A percentile compares a stretch with the other conserved stretches of the same genome.
phyloP scores from a whole-genome alignment of 345 rosid species.

The Melaleuca quinquenervia region DNA sequence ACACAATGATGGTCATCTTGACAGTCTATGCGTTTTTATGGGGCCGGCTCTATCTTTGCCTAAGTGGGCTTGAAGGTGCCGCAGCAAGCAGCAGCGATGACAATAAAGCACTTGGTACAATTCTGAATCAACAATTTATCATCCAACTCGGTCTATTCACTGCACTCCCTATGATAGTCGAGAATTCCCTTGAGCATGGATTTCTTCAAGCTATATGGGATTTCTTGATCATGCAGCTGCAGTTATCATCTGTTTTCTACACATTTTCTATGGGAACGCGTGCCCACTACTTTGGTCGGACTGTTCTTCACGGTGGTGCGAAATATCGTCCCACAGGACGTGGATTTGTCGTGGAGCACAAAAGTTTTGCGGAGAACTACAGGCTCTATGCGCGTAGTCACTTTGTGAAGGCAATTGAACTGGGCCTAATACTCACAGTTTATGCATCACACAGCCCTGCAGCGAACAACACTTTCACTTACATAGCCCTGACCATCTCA shows the following conservation, averaged over 20 bases:
- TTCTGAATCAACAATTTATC: neutral
- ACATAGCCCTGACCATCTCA: neutral
- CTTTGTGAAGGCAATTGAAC: conserved; percentile 24
- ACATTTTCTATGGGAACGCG: conserved; percentile 37
- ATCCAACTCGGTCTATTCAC: conserved; percentile 21
- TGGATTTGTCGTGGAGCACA: conserved; percentile 24
- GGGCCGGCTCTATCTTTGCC: neutral
- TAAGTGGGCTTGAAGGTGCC: neutral
- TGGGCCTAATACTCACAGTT: neutral
- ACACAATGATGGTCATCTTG: neutral
- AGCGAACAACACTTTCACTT: neutral
- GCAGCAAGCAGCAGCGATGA: neutral
- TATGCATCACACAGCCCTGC: neutral
- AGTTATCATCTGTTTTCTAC: conserved; percentile 29
- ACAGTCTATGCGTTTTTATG: neutral
- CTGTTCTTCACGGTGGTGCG: conserved; percentile 25
- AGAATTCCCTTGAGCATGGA: conserved; percentile 27
- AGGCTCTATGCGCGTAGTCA: conserved; percentile 31
- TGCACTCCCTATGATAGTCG: conserved; percentile 30
- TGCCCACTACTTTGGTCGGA: conserved; percentile 23
- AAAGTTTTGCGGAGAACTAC: conserved; percentile 23
- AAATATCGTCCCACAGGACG: conserved; percentile 25
- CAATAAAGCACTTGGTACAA: neutral
- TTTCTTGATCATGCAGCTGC: conserved; percentile 26
- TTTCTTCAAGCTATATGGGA: conserved; percentile 26